Percentiles rank a stretch among this genome's conserved stretches.
Conservation (phyloP, 2,329 filamentous ascomycete species). For the Mycosphaerella sp. region DNA sequence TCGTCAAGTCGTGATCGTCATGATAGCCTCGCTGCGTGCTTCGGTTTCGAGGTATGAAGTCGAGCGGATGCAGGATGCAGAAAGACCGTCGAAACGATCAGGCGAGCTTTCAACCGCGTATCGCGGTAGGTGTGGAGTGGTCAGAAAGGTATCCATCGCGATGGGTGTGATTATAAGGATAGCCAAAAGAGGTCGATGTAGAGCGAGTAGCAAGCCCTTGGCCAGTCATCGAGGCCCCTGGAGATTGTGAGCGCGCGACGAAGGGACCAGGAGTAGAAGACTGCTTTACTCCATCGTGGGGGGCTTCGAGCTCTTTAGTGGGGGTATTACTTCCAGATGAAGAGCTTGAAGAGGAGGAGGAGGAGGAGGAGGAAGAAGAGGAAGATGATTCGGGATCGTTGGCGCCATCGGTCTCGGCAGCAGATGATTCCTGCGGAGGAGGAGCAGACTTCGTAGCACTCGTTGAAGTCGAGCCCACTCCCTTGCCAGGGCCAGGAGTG, state of each 20-base stretch:
- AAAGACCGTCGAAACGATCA: constrained; percentile 14
- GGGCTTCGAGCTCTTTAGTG: constrained; percentile 26
- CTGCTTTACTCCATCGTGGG: constrained; percentile 20
- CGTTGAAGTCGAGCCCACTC: constrained; percentile 16
- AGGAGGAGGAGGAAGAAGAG: constrained; percentile 23
- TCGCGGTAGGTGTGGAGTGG: constrained; percentile 32
- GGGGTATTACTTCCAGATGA: constrained; percentile 25
- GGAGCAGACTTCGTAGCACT: constrained; percentile 7
- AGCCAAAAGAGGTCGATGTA: constrained; percentile 32
- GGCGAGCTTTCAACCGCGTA: constrained; percentile 28
- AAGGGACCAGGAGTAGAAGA: constrained; percentile 25
- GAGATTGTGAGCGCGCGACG: constrained; percentile 31
- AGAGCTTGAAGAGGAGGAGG: constrained; percentile 17
- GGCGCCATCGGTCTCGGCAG: constrained; percentile 13
- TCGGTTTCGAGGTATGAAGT: constrained; percentile 15
- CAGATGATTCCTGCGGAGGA: constrained; percentile 2
- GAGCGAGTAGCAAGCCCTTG: constrained; percentile 24
- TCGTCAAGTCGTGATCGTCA: constrained; percentile 19
- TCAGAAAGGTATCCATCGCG: constrained; percentile 34
- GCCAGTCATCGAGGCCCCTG: constrained; percentile 24
- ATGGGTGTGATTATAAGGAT: constrained; percentile 31
- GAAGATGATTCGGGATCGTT: constrained; percentile 14
- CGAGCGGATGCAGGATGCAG: constrained; percentile 15
- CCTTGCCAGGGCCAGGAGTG: constrained; percentile 31
- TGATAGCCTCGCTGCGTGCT: constrained; percentile 20